Percentiles rank a stretch among this genome's conserved stretches.
These are phyloP conservation scores for Phytopythium litorale DNA, from an alignment of 352 stramenopile genomes.

Conservation along the genomic window DNA sequence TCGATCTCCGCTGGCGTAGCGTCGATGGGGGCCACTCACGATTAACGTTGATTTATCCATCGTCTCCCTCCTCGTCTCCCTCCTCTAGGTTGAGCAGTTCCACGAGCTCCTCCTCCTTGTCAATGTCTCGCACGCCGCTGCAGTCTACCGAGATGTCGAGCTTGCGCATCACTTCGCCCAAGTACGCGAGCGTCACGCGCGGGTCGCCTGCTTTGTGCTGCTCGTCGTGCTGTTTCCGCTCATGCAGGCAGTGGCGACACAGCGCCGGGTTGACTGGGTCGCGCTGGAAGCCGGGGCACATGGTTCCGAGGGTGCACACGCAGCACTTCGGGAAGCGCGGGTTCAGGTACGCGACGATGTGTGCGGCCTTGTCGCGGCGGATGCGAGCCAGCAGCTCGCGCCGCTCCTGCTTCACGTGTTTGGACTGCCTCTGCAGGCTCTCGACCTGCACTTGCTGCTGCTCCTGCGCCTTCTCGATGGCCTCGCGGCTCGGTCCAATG, in stretches of 20 bases:
- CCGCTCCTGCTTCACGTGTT: constrained; percentile 38
- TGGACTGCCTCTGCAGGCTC: constrained; percentile 49
- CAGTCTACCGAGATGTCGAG: constrained; percentile 55
- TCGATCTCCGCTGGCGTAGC: not conserved
- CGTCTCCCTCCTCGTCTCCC: constrained; percentile 19
- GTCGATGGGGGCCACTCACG: not conserved
- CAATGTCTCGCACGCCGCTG: constrained; percentile 45
- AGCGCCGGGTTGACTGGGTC: constrained; percentile 63
- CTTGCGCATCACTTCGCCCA: constrained; percentile 45
- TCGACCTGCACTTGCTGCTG: constrained; percentile 34
- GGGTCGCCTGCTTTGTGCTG: constrained; percentile 31
- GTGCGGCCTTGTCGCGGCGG: constrained; percentile 32
- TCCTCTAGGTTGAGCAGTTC: constrained; percentile 24
- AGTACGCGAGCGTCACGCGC: constrained; percentile 38
- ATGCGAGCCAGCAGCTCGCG: constrained; percentile 39
- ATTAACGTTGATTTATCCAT: not conserved
- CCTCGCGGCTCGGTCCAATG: constrained; percentile 79
- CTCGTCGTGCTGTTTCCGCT: constrained; percentile 60
- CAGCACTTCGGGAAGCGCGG: constrained; percentile 53
- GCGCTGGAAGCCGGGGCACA: constrained; percentile 73
- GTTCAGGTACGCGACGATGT: constrained; percentile 52
- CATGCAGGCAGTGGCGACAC: constrained; percentile 77
- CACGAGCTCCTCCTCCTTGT: constrained; percentile 47
- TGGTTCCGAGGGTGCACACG: constrained; percentile 56
- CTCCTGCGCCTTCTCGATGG: constrained; percentile 41